These are phyloP conservation scores for Plasmodium cynomolgi DNA, from an alignment of 169 alveolate species.

Conservation along the genomic window DNA sequence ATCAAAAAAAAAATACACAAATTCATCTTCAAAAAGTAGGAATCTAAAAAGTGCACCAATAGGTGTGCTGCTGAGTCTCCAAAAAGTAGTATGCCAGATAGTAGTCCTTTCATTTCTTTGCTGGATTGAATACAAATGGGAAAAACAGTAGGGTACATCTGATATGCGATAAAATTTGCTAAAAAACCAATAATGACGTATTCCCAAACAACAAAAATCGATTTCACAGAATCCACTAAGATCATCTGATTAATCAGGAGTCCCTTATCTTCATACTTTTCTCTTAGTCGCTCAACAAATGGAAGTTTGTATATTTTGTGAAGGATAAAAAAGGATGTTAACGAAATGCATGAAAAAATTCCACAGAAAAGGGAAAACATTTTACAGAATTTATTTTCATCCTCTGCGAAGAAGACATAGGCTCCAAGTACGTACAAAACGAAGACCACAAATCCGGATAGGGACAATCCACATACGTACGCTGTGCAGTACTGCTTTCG, in stretches of 20 bases:
- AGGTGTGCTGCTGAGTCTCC: conserved; percentile 40
- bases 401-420: conserved; percentile 21
- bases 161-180: conserved; percentile 17
- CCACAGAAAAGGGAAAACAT: conserved; percentile 31
- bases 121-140: background rate
- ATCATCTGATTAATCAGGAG: background rate
- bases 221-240: background rate
- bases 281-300: conserved; percentile 8
- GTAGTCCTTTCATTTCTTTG: conserved; percentile 30
- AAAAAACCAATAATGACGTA: conserved; percentile 1
- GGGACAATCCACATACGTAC: conserved; percentile 40
- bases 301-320: background rate
- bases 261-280: conserved; percentile 29
- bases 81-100: conserved; percentile 15
- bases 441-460: conserved; percentile 31
- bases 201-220: conserved; percentile 8
- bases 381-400: conserved; percentile 16
- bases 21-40: conserved; percentile 1
- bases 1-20: background rate
- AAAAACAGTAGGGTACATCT: conserved; percentile 35
- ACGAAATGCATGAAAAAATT: background rate
- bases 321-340: conserved; percentile 10
- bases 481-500: conserved; percentile 23
- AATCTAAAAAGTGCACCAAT: conserved; percentile 3
- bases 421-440: conserved; percentile 34